These are phyloP conservation scores for Magnaporthales sp. DNA, from an alignment of 2,329 filamentous ascomycete species.

Conservation along the genomic window DNA sequence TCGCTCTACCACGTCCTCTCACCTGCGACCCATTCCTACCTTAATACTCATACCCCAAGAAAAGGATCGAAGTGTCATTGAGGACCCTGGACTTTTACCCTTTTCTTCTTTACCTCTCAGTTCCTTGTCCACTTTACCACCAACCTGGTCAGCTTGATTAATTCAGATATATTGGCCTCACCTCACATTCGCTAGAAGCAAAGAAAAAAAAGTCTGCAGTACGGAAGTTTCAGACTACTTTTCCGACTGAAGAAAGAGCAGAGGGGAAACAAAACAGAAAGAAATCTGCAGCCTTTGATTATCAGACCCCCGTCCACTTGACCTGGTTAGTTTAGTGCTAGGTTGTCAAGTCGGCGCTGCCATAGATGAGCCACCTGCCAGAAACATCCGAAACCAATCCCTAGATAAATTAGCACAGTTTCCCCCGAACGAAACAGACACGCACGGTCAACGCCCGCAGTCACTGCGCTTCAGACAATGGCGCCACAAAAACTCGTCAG, in stretches of 20 bases:
- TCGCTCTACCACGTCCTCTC: neutral
- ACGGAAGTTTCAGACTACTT: neutral
- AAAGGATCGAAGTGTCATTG: neutral
- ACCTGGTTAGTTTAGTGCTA: neutral
- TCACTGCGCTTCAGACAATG: constrained; percentile 15
- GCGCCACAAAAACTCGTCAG: constrained; percentile 32
- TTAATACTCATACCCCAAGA: neutral
- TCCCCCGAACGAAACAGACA: neutral
- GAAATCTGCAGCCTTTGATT: neutral
- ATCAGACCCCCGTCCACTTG: neutral
- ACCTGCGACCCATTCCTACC: neutral
- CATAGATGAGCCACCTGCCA: neutral
- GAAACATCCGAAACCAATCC: neutral
- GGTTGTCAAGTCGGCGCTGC: neutral
- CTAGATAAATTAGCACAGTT: neutral
- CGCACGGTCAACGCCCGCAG: neutral
- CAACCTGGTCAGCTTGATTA: neutral
- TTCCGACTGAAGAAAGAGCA: neutral
- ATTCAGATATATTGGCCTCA: neutral
- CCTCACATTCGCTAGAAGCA: neutral
- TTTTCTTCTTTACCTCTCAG: neutral
- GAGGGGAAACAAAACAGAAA: neutral
- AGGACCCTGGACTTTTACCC: neutral
- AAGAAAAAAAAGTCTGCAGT: neutral
- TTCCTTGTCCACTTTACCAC: neutral